Evolutionary conservation across 345 rosid species (phyloP).

Genomic region (Arabis hirsuta): DNA sequence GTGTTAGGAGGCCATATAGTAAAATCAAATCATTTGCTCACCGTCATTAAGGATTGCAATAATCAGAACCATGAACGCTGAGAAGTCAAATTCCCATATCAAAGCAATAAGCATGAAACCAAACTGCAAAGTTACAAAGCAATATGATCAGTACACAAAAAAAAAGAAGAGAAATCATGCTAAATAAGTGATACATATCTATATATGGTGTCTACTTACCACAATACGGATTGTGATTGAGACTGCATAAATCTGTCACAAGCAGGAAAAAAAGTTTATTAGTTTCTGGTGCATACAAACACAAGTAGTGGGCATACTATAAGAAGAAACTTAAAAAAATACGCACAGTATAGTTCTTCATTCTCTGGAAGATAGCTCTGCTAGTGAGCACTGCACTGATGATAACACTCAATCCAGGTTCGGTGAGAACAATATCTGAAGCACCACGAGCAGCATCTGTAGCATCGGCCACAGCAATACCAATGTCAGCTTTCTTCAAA

Average conservation of each 20-base stretch:
- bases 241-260: constrained; percentile 47
- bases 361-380: constrained; percentile 91
- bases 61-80: constrained; percentile 88
- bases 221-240: constrained; percentile 60
- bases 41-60: constrained; percentile 97
- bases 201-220: constrained; percentile 33
- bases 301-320: constrained; percentile 1
- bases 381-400: constrained; percentile 92
- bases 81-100: constrained; percentile 57
- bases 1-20: not conserved
- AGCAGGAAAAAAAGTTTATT: constrained; percentile 15
- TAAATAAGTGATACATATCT: constrained; percentile 8
- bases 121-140: constrained; percentile 34
- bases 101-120: constrained; percentile 58
- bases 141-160: constrained; percentile 27
- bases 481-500: constrained; percentile 83
- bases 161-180: not conserved
- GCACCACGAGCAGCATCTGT: constrained; percentile 95
- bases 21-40: constrained; percentile 43
- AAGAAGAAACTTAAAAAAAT: constrained; percentile 12
- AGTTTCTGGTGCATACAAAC: constrained; percentile 19
- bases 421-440: constrained; percentile 89
- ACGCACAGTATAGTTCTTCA: constrained; percentile 86
- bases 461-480: constrained; percentile 92
- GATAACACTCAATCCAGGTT: constrained; percentile 91